Evolutionary conservation across 768 basidiomycete species (phyloP).

Genomic region (Scleroderma bovista): DNA sequence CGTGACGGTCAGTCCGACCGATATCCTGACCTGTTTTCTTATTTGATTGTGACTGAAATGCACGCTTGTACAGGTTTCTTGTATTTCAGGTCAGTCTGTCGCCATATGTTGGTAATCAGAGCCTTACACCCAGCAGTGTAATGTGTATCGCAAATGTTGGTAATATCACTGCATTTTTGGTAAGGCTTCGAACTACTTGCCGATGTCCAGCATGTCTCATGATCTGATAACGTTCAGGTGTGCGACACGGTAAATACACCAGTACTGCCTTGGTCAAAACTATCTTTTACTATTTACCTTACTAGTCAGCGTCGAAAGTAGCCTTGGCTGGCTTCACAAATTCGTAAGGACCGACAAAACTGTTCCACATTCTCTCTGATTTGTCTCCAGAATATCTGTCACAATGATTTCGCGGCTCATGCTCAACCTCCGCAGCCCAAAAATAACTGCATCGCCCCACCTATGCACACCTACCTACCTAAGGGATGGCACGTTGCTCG

Average conservation of each 20-base stretch:
- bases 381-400: constrained; percentile 37
- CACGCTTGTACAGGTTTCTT: background rate
- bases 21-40: background rate
- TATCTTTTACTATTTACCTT: background rate
- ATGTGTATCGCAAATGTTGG: constrained; percentile 1
- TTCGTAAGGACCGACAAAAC: background rate
- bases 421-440: constrained; percentile 43
- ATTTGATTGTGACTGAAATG: background rate
- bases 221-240: background rate
- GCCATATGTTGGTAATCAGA: background rate
- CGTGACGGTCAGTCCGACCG: background rate
- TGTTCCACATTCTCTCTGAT: background rate
- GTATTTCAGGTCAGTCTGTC: background rate
- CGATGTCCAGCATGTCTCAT: background rate
- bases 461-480: background rate
- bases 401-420: constrained; percentile 52
- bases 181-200: background rate
- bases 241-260: background rate
- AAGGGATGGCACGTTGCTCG: background rate
- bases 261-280: background rate
- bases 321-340: background rate
- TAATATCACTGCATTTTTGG: constrained; percentile 2
- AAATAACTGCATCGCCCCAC: background rate
- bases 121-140: background rate
- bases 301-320: background rate